Evolutionary conservation across 257 asterid genomes (phyloP).

Genomic region (Nicotiana noctiflora): DNA sequence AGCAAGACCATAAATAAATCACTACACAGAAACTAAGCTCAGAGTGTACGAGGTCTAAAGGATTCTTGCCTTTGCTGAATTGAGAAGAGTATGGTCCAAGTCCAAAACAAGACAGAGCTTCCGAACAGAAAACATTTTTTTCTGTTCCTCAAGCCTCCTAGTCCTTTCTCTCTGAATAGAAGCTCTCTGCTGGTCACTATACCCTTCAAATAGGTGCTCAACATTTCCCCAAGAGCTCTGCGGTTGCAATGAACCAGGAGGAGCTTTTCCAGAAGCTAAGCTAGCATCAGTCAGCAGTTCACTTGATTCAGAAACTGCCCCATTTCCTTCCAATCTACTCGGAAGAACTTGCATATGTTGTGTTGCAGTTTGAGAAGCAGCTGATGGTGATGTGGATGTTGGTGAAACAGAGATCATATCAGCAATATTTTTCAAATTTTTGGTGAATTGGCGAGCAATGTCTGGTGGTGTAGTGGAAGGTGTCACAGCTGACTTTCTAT

Average conservation of each 20-base stretch:
- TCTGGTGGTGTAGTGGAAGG: constrained; percentile 51
- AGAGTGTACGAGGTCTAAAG: background rate
- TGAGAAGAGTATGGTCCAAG: constrained; percentile 91
- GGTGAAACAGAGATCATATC: constrained; percentile 68
- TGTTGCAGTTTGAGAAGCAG: constrained; percentile 34
- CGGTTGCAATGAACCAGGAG: constrained; percentile 50
- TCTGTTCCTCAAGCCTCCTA: constrained; percentile 91
- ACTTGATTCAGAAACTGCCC: constrained; percentile 32
- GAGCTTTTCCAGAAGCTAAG: constrained; percentile 37
- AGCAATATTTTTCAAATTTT: constrained; percentile 60
- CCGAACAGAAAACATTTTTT: constrained; percentile 73
- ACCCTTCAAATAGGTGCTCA: constrained; percentile 84
- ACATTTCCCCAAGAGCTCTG: constrained; percentile 73
- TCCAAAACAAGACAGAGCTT: constrained; percentile 97
- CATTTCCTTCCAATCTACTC: constrained; percentile 36
- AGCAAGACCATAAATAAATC: background rate
- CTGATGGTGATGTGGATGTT: constrained; percentile 27
- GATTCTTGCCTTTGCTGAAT: constrained; percentile 84
- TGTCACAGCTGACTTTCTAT: constrained; percentile 29
- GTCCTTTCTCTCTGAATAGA: constrained; percentile 89
- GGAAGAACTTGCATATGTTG: constrained; percentile 31
- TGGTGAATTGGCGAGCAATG: constrained; percentile 72
- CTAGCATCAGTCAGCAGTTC: constrained; percentile 32
- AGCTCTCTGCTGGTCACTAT: constrained; percentile 79
- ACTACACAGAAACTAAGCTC: constrained; percentile 4